phyloP scores from a whole-genome alignment of 2,329 filamentous ascomycete genomes.

The Xylariomycetidae sp. region DNA sequence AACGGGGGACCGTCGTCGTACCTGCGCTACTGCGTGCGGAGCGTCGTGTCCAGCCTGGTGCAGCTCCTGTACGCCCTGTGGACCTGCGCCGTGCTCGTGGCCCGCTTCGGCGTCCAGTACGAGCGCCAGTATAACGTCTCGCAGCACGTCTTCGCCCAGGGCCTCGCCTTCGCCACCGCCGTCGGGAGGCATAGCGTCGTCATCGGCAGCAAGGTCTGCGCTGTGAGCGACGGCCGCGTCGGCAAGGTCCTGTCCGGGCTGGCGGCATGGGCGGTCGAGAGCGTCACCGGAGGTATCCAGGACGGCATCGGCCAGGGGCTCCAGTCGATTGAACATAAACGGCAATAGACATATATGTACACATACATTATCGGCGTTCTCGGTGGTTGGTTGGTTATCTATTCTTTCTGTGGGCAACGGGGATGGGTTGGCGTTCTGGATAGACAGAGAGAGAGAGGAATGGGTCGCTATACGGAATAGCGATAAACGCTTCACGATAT shows the following conservation, averaged over 20 bases:
- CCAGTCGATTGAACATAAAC: conserved; percentile 17
- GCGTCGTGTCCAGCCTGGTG: conserved; percentile 53
- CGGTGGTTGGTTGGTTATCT: too few species aligned
- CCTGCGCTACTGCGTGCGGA: conserved; percentile 55
- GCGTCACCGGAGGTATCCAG: conserved; percentile 61
- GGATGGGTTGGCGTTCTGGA: too few species aligned
- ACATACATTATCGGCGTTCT: not conserved
- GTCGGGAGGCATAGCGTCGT: conserved; percentile 47
- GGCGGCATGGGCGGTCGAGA: conserved; percentile 57
- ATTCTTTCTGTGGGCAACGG: not conserved
- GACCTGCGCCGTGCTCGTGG: conserved; percentile 47
- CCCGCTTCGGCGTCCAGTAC: conserved; percentile 52
- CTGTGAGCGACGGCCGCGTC: conserved; percentile 61
- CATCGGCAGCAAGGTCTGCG: conserved; percentile 50
- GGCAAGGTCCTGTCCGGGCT: conserved; percentile 53
- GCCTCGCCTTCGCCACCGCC: conserved; percentile 48
- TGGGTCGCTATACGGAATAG: too few species aligned
- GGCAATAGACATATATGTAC: conserved; percentile 7
- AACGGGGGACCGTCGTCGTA: conserved; percentile 36
- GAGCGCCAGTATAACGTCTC: conserved; percentile 64
- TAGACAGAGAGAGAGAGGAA: too few species aligned
- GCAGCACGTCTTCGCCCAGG: conserved; percentile 48
- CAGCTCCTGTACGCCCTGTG: conserved; percentile 56
- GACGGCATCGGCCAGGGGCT: conserved; percentile 50
- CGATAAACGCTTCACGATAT: too few species aligned